Conservation (phyloP, 2,329 filamentous ascomycete species). For the Colletotrichum spinosum region DNA sequence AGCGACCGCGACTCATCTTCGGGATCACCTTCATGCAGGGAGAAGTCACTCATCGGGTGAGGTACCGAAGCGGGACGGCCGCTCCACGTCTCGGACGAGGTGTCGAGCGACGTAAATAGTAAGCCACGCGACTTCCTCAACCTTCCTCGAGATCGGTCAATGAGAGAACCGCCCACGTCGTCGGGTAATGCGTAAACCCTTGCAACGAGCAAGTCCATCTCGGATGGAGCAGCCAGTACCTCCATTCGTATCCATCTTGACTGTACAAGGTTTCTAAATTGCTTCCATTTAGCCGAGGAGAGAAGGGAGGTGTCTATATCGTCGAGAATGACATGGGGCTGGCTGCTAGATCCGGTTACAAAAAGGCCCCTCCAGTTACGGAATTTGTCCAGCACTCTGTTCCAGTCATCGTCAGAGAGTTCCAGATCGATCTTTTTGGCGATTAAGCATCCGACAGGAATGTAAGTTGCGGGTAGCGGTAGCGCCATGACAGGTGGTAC, state of each 20-base stretch:
- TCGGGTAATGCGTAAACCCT: conserved; percentile 75
- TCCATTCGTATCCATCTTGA: conserved; percentile 58
- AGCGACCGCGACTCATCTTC: conserved; percentile 63
- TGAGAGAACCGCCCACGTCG: conserved; percentile 66
- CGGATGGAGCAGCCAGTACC: conserved; percentile 44
- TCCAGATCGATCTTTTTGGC: conserved; percentile 37
- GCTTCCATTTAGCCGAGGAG: conserved; percentile 45
- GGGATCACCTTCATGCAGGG: conserved; percentile 48
- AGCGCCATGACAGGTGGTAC: conserved; percentile 10
- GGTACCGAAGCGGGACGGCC: conserved; percentile 46
- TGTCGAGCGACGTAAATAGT: conserved; percentile 67
- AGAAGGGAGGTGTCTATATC: conserved; percentile 34
- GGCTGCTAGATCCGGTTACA: conserved; percentile 20
- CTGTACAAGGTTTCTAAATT: conserved; percentile 47
- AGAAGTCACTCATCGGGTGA: conserved; percentile 1
- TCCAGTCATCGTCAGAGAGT: conserved; percentile 20
- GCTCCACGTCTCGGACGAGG: conserved; percentile 66
- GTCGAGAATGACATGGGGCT: conserved; percentile 1
- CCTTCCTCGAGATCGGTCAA: conserved; percentile 60
- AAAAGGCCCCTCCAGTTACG: conserved; percentile 14
- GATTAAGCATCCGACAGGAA: conserved; percentile 55
- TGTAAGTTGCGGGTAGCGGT: conserved; percentile 44
- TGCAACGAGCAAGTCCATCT: conserved; percentile 46
- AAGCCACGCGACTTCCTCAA: conserved; percentile 58
- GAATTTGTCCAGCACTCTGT: conserved; percentile 5